A percentile compares a stretch with the other conserved stretches of the same genome.
phyloP scores from a whole-genome alignment of 495 filamentous ascomycete genomes.

The Penicillium maclennaniae region DNA sequence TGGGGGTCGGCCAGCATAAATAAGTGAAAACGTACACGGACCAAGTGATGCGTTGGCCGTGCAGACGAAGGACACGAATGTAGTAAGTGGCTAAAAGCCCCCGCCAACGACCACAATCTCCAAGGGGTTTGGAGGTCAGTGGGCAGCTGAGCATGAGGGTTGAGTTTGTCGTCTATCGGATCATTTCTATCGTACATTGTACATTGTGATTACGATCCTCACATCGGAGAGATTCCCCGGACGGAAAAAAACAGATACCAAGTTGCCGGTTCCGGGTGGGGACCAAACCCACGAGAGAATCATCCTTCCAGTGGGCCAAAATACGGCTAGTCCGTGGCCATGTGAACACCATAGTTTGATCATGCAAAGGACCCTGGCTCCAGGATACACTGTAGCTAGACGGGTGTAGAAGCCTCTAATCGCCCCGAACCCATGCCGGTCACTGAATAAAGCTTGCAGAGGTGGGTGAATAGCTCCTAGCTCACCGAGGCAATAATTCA shows the following conservation, averaged over 20 bases:
- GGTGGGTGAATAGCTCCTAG: too few species aligned
- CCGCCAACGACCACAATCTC: slow-evolving; percentile 1
- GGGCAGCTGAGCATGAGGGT: neutral
- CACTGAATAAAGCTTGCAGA: too few species aligned
- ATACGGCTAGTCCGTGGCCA: neutral
- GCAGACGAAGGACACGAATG: slow-evolving; percentile 14
- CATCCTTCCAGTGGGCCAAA: neutral
- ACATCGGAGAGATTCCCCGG: too few species aligned
- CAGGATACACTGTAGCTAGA: too few species aligned
- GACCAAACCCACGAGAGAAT: too few species aligned
- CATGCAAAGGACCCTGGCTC: too few species aligned
- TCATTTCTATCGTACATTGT: neutral
- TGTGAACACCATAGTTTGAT: neutral
- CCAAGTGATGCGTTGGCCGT: slow-evolving; percentile 24
- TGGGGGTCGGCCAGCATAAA: slow-evolving; percentile 6
- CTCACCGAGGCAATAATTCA: too few species aligned
- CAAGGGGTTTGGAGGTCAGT: neutral
- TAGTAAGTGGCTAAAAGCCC: slow-evolving; percentile 5
- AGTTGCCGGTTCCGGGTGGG: neutral
- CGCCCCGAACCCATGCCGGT: too few species aligned
- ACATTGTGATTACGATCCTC: too few species aligned
- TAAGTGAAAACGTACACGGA: slow-evolving; percentile 18
- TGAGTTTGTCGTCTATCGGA: too few species aligned
- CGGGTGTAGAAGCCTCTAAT: too few species aligned
- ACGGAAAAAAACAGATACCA: neutral